phyloP scores from a whole-genome alignment of 805 yeast species.

The Clavispora vitiphila region DNA sequence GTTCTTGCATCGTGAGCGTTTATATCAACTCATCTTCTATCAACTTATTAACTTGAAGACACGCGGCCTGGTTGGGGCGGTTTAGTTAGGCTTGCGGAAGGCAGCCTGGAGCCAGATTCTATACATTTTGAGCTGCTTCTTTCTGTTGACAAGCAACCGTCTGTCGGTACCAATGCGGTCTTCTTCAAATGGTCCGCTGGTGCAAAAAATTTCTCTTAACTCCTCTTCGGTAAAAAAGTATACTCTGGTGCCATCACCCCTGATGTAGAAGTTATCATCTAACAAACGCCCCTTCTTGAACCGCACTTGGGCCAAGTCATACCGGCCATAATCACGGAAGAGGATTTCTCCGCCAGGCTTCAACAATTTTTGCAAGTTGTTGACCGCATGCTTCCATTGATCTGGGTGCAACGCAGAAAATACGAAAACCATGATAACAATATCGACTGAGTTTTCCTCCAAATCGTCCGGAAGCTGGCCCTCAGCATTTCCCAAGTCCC shows the following conservation, averaged over 20 bases:
- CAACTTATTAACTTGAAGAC: not conserved
- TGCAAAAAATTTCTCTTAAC: slow-evolving; percentile 61
- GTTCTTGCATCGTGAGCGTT: slow-evolving; percentile 13
- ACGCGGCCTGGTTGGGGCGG: not conserved
- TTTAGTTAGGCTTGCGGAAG: slow-evolving; percentile 33
- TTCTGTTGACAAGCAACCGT: slow-evolving; percentile 84
- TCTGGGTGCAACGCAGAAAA: slow-evolving; percentile 87
- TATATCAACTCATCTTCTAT: too few species aligned
- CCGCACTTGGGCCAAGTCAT: slow-evolving; percentile 91
- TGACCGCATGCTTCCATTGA: slow-evolving; percentile 83
- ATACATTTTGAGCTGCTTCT: slow-evolving; percentile 90
- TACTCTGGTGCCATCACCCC: slow-evolving; percentile 98
- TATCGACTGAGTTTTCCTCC: slow-evolving; percentile 76
- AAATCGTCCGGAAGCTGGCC: slow-evolving; percentile 78
- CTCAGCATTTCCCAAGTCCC: slow-evolving; percentile 86
- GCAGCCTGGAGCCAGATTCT: slow-evolving; percentile 96
- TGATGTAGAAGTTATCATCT: slow-evolving; percentile 89
- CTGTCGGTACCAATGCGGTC: slow-evolving; percentile 83
- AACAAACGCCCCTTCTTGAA: slow-evolving; percentile 82
- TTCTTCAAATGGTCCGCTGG: slow-evolving; percentile 52
- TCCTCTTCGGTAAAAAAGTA: slow-evolving; percentile 96
- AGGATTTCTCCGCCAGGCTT: slow-evolving; percentile 91
- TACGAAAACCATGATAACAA: slow-evolving; percentile 92
- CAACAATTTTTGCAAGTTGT: slow-evolving; percentile 62
- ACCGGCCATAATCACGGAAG: slow-evolving; percentile 92